These are phyloP conservation scores for Porphyra umbilicalis DNA, from an alignment of 31 red algal genomes.

Conservation along the genomic window DNA sequence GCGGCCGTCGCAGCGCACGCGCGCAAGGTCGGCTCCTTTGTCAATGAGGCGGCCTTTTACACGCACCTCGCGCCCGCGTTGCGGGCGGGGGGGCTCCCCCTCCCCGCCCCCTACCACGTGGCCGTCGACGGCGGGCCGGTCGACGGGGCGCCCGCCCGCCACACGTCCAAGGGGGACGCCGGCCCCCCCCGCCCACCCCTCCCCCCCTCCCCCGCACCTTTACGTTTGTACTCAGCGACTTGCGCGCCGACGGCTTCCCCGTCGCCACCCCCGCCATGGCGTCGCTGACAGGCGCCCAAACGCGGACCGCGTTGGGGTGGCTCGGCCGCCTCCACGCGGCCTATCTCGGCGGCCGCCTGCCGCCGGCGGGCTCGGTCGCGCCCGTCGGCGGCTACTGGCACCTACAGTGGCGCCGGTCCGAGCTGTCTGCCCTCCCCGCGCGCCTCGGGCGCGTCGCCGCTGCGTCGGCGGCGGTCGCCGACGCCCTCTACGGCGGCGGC, in stretches of 20 bases:
- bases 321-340: not conserved
- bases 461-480: not conserved
- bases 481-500: constrained; percentile 6
- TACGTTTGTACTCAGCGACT: not conserved
- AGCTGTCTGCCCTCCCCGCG: not conserved
- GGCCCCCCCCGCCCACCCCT: not conserved
- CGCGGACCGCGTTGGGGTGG: not conserved
- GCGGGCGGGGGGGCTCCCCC: not conserved
- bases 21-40: not conserved
- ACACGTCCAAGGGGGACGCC: too few species aligned
- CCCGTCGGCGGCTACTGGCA: not conserved
- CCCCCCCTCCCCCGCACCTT: not conserved
- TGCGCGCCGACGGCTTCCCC: not conserved
- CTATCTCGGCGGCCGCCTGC: not conserved
- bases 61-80: not conserved
- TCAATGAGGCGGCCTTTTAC: not conserved
- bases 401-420: not conserved
- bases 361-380: not conserved
- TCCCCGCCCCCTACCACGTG: not conserved
- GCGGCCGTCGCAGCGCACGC: not conserved
- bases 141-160: too few species aligned
- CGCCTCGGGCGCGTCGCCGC: not conserved
- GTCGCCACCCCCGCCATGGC: not conserved
- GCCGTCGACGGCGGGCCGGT: not conserved
- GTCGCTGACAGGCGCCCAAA: not conserved